A percentile compares a stretch with the other conserved stretches of the same genome.
These are phyloP conservation scores for Phytophthora litchii DNA, from an alignment of 352 stramenopile species.

Conservation along the genomic window DNA sequence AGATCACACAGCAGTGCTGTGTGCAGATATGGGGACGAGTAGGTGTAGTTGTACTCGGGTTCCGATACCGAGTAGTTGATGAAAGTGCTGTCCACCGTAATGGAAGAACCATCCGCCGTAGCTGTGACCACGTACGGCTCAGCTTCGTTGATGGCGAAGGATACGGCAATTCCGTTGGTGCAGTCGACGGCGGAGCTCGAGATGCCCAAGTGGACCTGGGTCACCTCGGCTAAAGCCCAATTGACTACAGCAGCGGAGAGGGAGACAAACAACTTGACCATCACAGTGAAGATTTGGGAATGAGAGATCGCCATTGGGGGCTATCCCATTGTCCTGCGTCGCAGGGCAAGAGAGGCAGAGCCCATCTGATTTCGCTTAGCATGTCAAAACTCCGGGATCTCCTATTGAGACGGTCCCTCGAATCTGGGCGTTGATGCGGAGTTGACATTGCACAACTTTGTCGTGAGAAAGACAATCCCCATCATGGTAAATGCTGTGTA, in stretches of 20 bases:
- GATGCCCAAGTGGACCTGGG: conserved; percentile 53
- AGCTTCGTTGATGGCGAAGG: conserved; percentile 40
- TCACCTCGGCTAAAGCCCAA: conserved; percentile 39
- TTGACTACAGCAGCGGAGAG: conserved; percentile 21
- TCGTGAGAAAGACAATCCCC: conserved; percentile 12
- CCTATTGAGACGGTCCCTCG: conserved; percentile 21
- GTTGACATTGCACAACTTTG: conserved; percentile 1
- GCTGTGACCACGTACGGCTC: conserved; percentile 39
- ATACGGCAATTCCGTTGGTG: conserved; percentile 44
- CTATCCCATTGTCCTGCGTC: conserved; percentile 17
- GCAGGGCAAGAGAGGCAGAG: conserved; percentile 9
- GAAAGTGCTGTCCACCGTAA: conserved; percentile 36
- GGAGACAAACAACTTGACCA: conserved; percentile 24
- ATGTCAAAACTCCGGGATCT: conserved; percentile 7
- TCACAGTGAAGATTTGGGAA: conserved; percentile 31
- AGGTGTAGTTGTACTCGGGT: conserved; percentile 54
- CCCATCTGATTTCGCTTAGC: conserved; percentile 19
- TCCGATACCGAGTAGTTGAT: conserved; percentile 44
- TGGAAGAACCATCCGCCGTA: conserved; percentile 20
- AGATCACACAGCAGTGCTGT: conserved; percentile 55
- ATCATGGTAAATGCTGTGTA: background rate
- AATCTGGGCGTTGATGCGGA: conserved; percentile 3
- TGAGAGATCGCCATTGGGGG: conserved; percentile 12
- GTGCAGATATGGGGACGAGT: conserved; percentile 55
- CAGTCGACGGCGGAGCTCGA: conserved; percentile 40